Evolutionary conservation across 2,329 filamentous ascomycete genomes (phyloP).

Genomic region (Macrophomina phaseolina): DNA sequence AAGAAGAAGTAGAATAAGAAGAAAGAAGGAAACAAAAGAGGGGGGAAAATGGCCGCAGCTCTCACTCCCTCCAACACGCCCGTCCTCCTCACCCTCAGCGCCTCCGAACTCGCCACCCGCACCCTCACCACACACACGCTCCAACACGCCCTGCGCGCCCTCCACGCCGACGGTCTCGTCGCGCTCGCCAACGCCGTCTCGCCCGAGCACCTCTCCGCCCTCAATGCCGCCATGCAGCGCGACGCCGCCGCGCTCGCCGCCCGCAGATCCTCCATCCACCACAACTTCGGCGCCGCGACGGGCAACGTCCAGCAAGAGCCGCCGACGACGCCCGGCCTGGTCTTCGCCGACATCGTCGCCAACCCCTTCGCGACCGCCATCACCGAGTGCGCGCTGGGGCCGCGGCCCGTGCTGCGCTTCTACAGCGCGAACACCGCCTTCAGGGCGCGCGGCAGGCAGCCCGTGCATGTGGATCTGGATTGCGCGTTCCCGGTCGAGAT

Average conservation of each 20-base stretch:
- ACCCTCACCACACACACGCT: slow-evolving; percentile 10
- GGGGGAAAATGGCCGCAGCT: no score
- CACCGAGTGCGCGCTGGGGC: slow-evolving; percentile 47
- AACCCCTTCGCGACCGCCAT: slow-evolving; percentile 31
- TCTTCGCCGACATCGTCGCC: slow-evolving; percentile 46
- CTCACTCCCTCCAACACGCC: not conserved
- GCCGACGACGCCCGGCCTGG: slow-evolving; percentile 40
- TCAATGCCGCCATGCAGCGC: slow-evolving; percentile 35
- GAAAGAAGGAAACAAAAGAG: not conserved
- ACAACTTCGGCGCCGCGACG: slow-evolving; percentile 41
- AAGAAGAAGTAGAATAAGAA: no score
- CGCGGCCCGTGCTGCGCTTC: slow-evolving; percentile 45
- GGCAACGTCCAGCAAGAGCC: slow-evolving; percentile 52
- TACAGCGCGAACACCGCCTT: slow-evolving; percentile 50
- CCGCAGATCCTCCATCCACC: slow-evolving; percentile 33
- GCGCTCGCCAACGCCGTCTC: slow-evolving; percentile 47
- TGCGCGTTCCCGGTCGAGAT: slow-evolving; percentile 53
- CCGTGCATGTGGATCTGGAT: slow-evolving; percentile 29
- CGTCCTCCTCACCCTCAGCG: slow-evolving; percentile 8
- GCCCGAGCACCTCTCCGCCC: slow-evolving; percentile 39
- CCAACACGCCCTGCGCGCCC: slow-evolving; percentile 16
- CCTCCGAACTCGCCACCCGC: slow-evolving; percentile 38
- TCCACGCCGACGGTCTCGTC: slow-evolving; percentile 47
- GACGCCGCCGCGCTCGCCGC: slow-evolving; percentile 43
- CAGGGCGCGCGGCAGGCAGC: slow-evolving; percentile 45